Evolutionary conservation across 2,329 filamentous ascomycete species (phyloP).

Genomic region (Exophiala aquamarina): DNA sequence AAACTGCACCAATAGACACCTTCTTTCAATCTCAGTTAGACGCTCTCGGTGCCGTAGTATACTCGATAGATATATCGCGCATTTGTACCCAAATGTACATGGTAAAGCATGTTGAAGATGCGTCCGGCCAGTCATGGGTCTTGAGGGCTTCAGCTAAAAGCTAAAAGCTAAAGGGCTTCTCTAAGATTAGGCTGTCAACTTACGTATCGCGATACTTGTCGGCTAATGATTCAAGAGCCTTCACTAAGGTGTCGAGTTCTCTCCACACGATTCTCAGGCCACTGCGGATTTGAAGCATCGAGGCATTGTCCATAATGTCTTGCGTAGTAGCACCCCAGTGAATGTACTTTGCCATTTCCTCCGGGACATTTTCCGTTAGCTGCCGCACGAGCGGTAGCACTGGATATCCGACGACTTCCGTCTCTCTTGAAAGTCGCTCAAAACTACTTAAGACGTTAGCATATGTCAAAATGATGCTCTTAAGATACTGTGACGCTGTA

Average conservation of each 20-base stretch:
- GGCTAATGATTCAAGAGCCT: conserved; percentile 44
- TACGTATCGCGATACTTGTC: conserved; percentile 48
- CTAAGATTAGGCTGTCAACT: conserved; percentile 1
- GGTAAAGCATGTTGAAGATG: conserved; percentile 60
- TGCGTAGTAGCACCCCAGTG: conserved; percentile 62
- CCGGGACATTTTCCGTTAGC: conserved; percentile 23
- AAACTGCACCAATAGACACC: conserved; percentile 55
- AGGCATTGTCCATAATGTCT: conserved; percentile 59
- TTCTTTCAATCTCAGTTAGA: conserved; percentile 46
- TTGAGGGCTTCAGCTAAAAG: not conserved
- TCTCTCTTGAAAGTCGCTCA: conserved; percentile 27
- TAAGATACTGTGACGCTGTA: too few relatives aligned
- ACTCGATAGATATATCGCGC: conserved; percentile 54
- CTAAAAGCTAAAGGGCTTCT: not conserved
- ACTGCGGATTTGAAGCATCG: conserved; percentile 53
- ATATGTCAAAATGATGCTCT: not conserved
- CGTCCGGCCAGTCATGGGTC: conserved; percentile 57
- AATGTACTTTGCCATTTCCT: conserved; percentile 45
- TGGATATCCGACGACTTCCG: conserved; percentile 31
- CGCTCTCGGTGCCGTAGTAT: conserved; percentile 51
- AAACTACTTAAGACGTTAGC: conserved; percentile 5
- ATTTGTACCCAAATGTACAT: conserved; percentile 60
- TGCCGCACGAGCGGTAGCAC: conserved; percentile 30
- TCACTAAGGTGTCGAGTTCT: conserved; percentile 45
- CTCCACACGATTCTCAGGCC: conserved; percentile 51